phyloP scores from a whole-genome alignment of 495 filamentous ascomycete genomes.

The Penicillium canariense region DNA sequence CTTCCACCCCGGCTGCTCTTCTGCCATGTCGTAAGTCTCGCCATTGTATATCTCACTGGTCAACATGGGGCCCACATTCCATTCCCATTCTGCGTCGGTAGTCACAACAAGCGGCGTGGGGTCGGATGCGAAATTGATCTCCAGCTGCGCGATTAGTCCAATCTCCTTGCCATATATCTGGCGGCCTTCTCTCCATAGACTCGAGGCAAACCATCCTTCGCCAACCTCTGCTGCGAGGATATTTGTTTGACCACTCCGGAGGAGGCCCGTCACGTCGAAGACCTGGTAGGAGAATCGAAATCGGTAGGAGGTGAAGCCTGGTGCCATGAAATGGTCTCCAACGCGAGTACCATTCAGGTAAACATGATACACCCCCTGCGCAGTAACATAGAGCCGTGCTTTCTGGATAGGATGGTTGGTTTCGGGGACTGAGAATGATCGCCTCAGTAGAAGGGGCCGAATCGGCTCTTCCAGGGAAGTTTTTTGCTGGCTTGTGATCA shows the following conservation, averaged over 20 bases:
- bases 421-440: neutral
- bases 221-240: constrained; percentile 45
- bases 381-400: constrained; percentile 12
- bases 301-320: constrained; percentile 40
- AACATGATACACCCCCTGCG: constrained; percentile 8
- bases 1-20: constrained; percentile 18
- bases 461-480: constrained; percentile 1
- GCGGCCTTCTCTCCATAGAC: constrained; percentile 32
- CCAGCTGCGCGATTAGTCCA: constrained; percentile 41
- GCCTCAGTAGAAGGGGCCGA: constrained; percentile 4
- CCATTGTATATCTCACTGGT: constrained; percentile 52
- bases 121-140: constrained; percentile 21
- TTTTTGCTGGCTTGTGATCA: constrained; percentile 6
- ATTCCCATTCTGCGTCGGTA: constrained; percentile 28
- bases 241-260: constrained; percentile 33
- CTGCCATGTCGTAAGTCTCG: constrained; percentile 41
- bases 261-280: constrained; percentile 43
- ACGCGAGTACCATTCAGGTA: constrained; percentile 11
- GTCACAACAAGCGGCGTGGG: constrained; percentile 18
- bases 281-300: constrained; percentile 38
- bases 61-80: constrained; percentile 25
- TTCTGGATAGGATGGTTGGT: neutral
- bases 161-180: constrained; percentile 43
- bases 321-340: constrained; percentile 21
- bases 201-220: constrained; percentile 52